Evolutionary conservation across 805 yeast species (phyloP).

Genomic region (Metschnikowia drakensbergensis): DNA sequence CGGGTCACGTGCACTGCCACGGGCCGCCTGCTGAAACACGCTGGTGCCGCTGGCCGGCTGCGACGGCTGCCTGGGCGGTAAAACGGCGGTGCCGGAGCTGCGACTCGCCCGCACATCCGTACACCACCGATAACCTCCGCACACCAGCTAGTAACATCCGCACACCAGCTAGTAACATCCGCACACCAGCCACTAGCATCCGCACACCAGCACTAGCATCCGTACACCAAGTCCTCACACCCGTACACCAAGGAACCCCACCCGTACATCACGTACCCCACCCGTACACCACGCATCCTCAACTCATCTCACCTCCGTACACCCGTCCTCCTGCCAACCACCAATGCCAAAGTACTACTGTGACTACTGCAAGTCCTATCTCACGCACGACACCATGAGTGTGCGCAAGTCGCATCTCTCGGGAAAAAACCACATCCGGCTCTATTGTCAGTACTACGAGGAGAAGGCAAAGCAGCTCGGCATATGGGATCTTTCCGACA

Average conservation of each 20-base stretch:
- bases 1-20: slow-evolving; percentile 4
- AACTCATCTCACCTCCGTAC: neutral
- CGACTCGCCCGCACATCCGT: neutral
- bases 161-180: no score
- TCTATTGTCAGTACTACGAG: slow-evolving; percentile 74
- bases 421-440: slow-evolving; percentile 72
- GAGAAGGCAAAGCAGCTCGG: slow-evolving; percentile 30
- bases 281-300: neutral
- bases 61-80: no score
- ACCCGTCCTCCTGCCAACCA: neutral
- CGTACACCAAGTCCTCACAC: neutral
- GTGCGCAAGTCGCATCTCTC: slow-evolving; percentile 75
- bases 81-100: no score
- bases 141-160: neutral
- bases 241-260: neutral
- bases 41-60: no score
- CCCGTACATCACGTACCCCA: neutral
- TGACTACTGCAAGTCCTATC: slow-evolving; percentile 76
- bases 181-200: neutral
- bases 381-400: slow-evolving; percentile 86
- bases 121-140: neutral
- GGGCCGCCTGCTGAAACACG: neutral
- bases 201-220: neutral
- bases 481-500: slow-evolving; percentile 28
- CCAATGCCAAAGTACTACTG: slow-evolving; percentile 72